Percentiles rank a stretch among this genome's conserved stretches.
Conservation (phyloP, 108 stramenopile genomes). For the Skeletonema grethae region DNA sequence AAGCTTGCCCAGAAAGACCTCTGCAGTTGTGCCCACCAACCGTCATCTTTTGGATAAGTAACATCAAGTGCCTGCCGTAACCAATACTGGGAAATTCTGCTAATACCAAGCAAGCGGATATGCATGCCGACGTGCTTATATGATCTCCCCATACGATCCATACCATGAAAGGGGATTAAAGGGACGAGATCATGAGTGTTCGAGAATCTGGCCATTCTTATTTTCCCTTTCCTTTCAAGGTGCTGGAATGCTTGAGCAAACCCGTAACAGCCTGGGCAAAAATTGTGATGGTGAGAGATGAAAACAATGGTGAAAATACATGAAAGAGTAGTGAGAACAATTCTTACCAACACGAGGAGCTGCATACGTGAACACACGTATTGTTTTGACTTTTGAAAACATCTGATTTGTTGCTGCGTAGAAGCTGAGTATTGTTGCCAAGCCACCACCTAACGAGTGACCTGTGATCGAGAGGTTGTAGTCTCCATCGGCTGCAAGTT, state of each 20-base stretch:
- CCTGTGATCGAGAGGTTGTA: conserved; percentile 26
- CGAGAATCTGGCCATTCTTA: conserved; percentile 18
- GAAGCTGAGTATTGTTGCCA: conserved; percentile 22
- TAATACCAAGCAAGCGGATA: conserved; percentile 15
- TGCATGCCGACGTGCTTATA: conserved; percentile 29
- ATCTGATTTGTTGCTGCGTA: conserved; percentile 10
- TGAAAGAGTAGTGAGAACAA: neutral
- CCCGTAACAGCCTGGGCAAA: neutral
- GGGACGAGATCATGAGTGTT: conserved; percentile 19
- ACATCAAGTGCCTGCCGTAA: conserved; percentile 22
- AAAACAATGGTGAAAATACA: neutral
- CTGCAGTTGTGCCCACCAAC: neutral
- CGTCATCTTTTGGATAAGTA: conserved; percentile 17
- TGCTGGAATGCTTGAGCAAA: conserved; percentile 19
- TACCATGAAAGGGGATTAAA: conserved; percentile 13
- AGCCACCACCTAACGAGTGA: conserved; percentile 17
- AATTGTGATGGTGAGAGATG: neutral
- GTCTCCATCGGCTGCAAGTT: conserved; percentile 13
- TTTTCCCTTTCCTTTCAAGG: conserved; percentile 24
- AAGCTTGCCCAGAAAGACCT: conserved; percentile 13
- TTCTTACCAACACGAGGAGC: conserved; percentile 20
- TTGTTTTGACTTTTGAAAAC: conserved; percentile 18
- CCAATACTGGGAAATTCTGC: conserved; percentile 20
- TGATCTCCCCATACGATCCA: conserved; percentile 11
- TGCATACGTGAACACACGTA: conserved; percentile 22